Conservation (phyloP, 495 filamentous ascomycete species). For the Cairneyella variabilis region DNA sequence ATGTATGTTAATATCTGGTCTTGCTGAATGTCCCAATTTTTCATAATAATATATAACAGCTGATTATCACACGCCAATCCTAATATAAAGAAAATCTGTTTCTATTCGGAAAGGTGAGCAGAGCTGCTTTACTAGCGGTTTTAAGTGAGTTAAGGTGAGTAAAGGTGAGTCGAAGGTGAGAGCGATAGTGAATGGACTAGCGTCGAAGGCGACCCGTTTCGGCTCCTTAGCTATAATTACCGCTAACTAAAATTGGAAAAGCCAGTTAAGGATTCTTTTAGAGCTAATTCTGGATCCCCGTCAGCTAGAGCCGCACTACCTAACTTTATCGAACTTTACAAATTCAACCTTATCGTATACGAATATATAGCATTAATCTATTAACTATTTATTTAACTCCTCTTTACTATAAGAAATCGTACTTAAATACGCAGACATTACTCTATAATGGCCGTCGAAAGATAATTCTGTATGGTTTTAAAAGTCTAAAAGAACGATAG, state of each 20-base stretch:
- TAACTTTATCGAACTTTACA: conserved; percentile 18
- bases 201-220: neutral
- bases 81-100: neutral
- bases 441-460: conserved; percentile 1
- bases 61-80: neutral
- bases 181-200: too few species aligned
- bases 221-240: neutral
- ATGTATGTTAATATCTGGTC: too few species aligned
- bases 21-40: too few species aligned
- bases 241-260: neutral
- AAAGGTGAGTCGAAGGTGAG: neutral
- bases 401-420: conserved; percentile 7
- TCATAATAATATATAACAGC: neutral
- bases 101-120: neutral
- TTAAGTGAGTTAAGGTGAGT: too few species aligned
- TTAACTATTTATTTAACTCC: conserved; percentile 4
- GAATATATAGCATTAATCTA: neutral
- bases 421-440: neutral
- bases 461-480: conserved; percentile 6
- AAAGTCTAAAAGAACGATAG: conserved; percentile 1
- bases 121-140: too few species aligned
- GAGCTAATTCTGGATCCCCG: conserved; percentile 9
- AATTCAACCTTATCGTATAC: conserved; percentile 18
- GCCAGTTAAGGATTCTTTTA: neutral
- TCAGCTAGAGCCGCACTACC: conserved; percentile 14